A percentile compares a stretch with the other conserved stretches of the same genome.
These are phyloP conservation scores for Mycena filopes DNA, from an alignment of 768 basidiomycete species.

Conservation along the genomic window DNA sequence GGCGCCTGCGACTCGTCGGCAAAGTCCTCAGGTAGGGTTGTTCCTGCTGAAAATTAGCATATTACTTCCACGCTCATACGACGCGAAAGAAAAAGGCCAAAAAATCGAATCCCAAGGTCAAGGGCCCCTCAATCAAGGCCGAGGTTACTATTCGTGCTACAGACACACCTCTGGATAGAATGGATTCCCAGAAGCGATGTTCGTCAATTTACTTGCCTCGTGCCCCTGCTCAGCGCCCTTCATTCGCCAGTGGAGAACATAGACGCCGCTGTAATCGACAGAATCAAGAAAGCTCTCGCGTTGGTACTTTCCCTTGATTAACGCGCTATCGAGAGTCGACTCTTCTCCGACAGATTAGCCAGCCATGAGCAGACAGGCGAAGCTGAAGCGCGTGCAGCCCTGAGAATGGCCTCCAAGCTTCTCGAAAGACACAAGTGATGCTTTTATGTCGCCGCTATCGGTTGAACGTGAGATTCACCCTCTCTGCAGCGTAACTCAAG, in stretches of 20 bases:
- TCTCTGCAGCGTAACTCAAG: conserved; percentile 39
- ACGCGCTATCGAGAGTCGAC: too few species aligned
- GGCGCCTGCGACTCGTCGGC: conserved; percentile 5
- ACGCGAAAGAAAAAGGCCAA: conserved; percentile 13
- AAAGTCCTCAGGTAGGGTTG: conserved; percentile 15
- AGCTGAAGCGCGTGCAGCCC: conserved; percentile 37
- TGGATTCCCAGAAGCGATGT: conserved; percentile 25
- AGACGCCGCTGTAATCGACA: conserved; percentile 29
- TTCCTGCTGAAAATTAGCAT: too few species aligned
- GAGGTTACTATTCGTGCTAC: conserved; percentile 33
- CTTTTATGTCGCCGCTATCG: neutral
- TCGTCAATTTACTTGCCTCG: neutral
- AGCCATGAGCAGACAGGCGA: conserved; percentile 34
- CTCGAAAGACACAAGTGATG: conserved; percentile 39
- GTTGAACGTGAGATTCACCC: neutral
- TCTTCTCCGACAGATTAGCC: conserved; percentile 7
- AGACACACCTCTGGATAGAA: conserved; percentile 21
- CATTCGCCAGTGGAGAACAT: conserved; percentile 25
- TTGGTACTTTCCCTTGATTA: neutral
- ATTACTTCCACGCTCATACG: neutral
- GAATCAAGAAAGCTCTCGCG: conserved; percentile 35
- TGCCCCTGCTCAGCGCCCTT: neutral
- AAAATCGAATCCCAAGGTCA: conserved; percentile 13
- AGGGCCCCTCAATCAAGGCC: conserved; percentile 28
- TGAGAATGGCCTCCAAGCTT: conserved; percentile 39